Evolutionary conservation across 2,329 filamentous ascomycete species (phyloP).

Genomic region (Curvularia spicifera): DNA sequence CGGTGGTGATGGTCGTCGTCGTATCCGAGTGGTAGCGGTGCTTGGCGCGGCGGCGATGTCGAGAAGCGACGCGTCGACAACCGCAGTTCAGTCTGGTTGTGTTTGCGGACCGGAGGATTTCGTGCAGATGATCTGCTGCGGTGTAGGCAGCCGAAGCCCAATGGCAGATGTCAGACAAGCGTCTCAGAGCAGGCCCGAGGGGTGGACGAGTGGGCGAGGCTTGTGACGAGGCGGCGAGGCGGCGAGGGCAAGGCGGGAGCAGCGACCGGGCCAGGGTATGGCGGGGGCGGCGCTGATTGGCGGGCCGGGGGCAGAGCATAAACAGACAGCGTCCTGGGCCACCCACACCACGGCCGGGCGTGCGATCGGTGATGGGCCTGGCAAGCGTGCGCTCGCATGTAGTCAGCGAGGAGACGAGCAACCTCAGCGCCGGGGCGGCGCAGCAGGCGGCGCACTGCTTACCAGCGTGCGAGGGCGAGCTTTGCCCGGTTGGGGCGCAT

Average conservation of each 20-base stretch:
- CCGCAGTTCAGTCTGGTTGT: neutral
- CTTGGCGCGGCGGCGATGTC: neutral
- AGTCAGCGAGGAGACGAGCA: conserved; percentile 3
- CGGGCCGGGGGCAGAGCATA: conserved; percentile 14
- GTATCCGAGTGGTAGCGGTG: neutral
- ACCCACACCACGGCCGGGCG: too few relatives aligned
- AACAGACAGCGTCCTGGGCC: neutral
- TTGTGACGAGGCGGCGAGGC: conserved; percentile 41
- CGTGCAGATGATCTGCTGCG: conserved; percentile 60
- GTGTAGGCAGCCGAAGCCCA: conserved; percentile 36
- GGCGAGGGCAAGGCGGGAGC: conserved; percentile 17
- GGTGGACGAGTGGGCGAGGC: conserved; percentile 37
- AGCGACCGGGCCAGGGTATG: conserved; percentile 11
- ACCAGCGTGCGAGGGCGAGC: neutral
- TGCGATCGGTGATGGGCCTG: conserved; percentile 6
- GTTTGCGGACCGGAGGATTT: conserved; percentile 52
- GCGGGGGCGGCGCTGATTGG: conserved; percentile 42
- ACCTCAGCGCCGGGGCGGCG: neutral
- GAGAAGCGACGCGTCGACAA: neutral
- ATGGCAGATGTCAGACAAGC: conserved; percentile 47
- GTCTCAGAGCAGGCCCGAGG: conserved; percentile 40
- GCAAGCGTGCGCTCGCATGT: neutral
- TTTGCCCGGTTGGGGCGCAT: neutral
- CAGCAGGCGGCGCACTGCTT: neutral
- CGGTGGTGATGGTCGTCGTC: conserved; percentile 1